Evolutionary conservation across 1,284 basidiomycete species (phyloP).

Genomic region (Sanguinoderma infundibulare): DNA sequence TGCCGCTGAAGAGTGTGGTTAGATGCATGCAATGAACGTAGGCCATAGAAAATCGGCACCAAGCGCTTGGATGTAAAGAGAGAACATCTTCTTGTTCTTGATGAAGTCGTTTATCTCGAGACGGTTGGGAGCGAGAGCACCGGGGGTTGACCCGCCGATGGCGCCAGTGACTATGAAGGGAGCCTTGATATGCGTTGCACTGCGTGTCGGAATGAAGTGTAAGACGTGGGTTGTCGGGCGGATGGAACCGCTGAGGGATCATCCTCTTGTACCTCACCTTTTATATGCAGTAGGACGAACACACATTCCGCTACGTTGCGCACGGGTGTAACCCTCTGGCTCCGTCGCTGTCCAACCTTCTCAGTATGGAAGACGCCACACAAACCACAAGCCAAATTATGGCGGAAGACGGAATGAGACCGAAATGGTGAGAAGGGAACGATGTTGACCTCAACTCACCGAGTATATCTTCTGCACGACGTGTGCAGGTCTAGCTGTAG

Average conservation of each 20-base stretch:
- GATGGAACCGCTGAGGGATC: neutral
- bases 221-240: neutral
- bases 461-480: neutral
- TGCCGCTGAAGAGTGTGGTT: slow-evolving; percentile 28
- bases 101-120: slow-evolving; percentile 51
- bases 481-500: no score
- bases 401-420: neutral
- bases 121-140: slow-evolving; percentile 35
- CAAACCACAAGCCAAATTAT: neutral
- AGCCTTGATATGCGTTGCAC: slow-evolving; percentile 10
- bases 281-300: neutral
- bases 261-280: neutral
- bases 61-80: slow-evolving; percentile 52
- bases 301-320: neutral
- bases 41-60: slow-evolving; percentile 39
- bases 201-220: neutral
- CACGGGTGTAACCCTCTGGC: neutral
- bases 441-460: no score
- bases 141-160: neutral
- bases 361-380: neutral
- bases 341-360: neutral
- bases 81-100: slow-evolving; percentile 47
- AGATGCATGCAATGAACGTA: neutral
- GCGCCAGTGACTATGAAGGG: slow-evolving; percentile 14
- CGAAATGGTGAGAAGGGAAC: neutral